phyloP scores from a whole-genome alignment of 495 filamentous ascomycete genomes.

The Xylaria sp. region DNA sequence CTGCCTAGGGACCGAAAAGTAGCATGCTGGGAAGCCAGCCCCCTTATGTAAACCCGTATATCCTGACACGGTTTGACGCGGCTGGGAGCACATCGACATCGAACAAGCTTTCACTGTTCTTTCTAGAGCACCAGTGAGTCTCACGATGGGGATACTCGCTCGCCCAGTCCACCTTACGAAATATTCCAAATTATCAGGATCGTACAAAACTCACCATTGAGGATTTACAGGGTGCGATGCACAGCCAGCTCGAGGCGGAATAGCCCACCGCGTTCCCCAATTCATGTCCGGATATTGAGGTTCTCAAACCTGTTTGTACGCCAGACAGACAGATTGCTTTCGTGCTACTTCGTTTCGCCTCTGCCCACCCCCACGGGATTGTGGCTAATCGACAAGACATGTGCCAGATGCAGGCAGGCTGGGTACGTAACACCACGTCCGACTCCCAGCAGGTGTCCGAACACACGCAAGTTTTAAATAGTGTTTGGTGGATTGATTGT shows the following conservation, averaged over 20 bases:
- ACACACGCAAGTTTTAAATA: neutral
- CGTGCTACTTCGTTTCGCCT: neutral
- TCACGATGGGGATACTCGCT: neutral
- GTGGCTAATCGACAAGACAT: constrained; percentile 3
- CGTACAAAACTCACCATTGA: neutral
- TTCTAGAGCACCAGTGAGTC: neutral
- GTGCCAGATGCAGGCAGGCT: neutral
- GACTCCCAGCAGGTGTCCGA: neutral
- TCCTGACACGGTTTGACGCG: neutral
- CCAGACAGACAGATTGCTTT: neutral
- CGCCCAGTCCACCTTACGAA: neutral
- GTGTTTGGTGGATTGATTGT: neutral
- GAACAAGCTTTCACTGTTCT: neutral
- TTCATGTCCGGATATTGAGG: neutral
- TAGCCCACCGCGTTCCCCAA: neutral
- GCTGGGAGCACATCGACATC: neutral
- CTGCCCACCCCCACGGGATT: constrained; percentile 1
- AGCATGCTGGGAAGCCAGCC: neutral
- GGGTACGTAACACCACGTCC: constrained; percentile 11
- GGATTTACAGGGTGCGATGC: neutral
- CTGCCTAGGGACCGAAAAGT: neutral
- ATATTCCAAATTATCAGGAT: neutral
- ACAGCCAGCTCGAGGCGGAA: neutral
- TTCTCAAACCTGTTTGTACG: constrained; percentile 2
- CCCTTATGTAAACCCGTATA: neutral